Percentiles rank a stretch among this genome's conserved stretches.
phyloP scores from a whole-genome alignment of 495 filamentous ascomycete species.

The Usnea hakonensis region DNA sequence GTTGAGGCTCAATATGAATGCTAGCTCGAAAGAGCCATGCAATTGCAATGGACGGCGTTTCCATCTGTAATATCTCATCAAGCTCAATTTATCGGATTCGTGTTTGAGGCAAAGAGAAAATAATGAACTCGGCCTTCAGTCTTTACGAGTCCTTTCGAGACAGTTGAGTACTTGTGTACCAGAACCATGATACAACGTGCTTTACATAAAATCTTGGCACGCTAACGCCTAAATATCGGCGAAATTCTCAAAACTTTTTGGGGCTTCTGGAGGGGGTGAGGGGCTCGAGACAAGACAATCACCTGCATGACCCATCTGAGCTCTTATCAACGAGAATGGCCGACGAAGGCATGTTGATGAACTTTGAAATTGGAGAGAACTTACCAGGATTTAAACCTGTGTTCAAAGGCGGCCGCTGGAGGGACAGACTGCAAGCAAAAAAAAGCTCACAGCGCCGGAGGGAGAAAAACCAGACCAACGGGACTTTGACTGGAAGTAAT shows the following conservation, averaged over 20 bases:
- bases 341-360: constrained; percentile 90
- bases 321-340: constrained; percentile 51
- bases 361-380: constrained; percentile 69
- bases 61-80: too few relatives aligned
- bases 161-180: too few relatives aligned
- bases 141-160: too few relatives aligned
- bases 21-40: too few relatives aligned
- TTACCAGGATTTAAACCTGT: constrained; percentile 45
- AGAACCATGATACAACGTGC: too few relatives aligned
- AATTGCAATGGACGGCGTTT: too few relatives aligned
- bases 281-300: neutral
- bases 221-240: neutral
- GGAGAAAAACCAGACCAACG: constrained; percentile 30
- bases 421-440: constrained; percentile 74
- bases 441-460: constrained; percentile 48
- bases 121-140: too few relatives aligned
- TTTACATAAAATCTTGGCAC: neutral
- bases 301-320: neutral
- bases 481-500: constrained; percentile 13
- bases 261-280: too few relatives aligned
- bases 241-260: neutral
- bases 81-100: too few relatives aligned
- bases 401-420: constrained; percentile 87
- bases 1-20: too few relatives aligned
- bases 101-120: too few relatives aligned